These are phyloP conservation scores for Rhizopogon salebrosus DNA, from an alignment of 768 basidiomycete genomes.

Conservation along the genomic window DNA sequence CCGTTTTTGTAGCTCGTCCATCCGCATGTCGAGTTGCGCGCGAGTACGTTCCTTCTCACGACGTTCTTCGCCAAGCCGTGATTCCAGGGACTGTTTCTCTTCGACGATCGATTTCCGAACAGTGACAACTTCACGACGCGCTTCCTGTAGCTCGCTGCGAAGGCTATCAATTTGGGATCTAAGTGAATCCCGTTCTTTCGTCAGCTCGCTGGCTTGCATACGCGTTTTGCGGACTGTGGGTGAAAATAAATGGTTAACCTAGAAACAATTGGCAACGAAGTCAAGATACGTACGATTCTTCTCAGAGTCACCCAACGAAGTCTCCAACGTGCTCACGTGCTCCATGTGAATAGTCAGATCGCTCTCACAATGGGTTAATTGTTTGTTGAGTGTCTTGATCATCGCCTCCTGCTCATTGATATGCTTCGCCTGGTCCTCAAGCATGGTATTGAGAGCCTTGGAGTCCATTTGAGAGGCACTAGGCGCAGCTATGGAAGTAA, in stretches of 20 bases:
- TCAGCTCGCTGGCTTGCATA: slow-evolving; percentile 87
- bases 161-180: slow-evolving; percentile 60
- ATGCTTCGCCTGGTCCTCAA: slow-evolving; percentile 72
- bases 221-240: slow-evolving; percentile 82
- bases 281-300: slow-evolving; percentile 69
- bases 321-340: slow-evolving; percentile 77
- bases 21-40: slow-evolving; percentile 79
- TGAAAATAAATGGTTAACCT: slow-evolving; percentile 8
- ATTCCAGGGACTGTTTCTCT: slow-evolving; percentile 84
- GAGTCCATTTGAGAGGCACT: slow-evolving; percentile 37
- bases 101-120: slow-evolving; percentile 79
- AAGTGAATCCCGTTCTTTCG: slow-evolving; percentile 77
- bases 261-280: slow-evolving; percentile 1
- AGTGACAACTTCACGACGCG: slow-evolving; percentile 73
- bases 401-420: slow-evolving; percentile 83
- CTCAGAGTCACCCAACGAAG: slow-evolving; percentile 85
- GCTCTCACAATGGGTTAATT: slow-evolving; percentile 86
- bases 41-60: slow-evolving; percentile 85
- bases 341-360: slow-evolving; percentile 92
- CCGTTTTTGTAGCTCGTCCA: slow-evolving; percentile 78
- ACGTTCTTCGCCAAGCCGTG: slow-evolving; percentile 80
- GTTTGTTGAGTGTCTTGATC: slow-evolving; percentile 93
- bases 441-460: slow-evolving; percentile 44
- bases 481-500: slow-evolving; percentile 38
- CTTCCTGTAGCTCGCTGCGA: slow-evolving; percentile 68